These are phyloP conservation scores for Fraxinus quadrangulata DNA, from an alignment of 257 asterid genomes.

Conservation along the genomic window DNA sequence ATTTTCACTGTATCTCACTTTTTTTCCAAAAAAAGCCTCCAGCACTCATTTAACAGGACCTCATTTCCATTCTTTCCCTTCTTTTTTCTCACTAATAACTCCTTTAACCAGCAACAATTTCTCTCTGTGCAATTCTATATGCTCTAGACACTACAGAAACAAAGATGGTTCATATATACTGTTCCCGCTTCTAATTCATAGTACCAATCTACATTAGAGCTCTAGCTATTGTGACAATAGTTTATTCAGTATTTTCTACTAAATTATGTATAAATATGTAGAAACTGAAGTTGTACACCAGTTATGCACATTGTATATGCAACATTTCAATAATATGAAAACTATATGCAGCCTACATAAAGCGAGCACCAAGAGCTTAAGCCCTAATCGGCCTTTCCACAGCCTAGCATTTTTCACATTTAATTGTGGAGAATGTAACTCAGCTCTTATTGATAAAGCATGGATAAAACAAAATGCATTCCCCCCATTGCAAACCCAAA, in stretches of 20 bases:
- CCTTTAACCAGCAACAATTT: background rate
- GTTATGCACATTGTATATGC: background rate
- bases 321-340: background rate
- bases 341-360: background rate
- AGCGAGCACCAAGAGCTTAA: background rate
- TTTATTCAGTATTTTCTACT: background rate
- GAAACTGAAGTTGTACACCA: background rate
- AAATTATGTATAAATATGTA: background rate
- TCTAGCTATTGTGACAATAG: background rate
- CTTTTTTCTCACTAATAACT: background rate
- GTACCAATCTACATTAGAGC: background rate
- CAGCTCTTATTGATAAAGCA: background rate
- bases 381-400: background rate
- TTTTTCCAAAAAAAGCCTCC: background rate
- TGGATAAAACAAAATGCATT: background rate
- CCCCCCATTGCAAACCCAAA: background rate
- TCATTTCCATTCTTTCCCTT: background rate
- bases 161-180: background rate
- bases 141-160: background rate
- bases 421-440: background rate
- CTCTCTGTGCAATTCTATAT: background rate
- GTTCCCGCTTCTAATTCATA: constrained; percentile 2
- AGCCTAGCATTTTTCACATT: background rate
- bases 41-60: background rate
- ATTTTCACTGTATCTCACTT: background rate